phyloP scores from a whole-genome alignment of 306 rosid species.

The Alnus glutinosa region DNA sequence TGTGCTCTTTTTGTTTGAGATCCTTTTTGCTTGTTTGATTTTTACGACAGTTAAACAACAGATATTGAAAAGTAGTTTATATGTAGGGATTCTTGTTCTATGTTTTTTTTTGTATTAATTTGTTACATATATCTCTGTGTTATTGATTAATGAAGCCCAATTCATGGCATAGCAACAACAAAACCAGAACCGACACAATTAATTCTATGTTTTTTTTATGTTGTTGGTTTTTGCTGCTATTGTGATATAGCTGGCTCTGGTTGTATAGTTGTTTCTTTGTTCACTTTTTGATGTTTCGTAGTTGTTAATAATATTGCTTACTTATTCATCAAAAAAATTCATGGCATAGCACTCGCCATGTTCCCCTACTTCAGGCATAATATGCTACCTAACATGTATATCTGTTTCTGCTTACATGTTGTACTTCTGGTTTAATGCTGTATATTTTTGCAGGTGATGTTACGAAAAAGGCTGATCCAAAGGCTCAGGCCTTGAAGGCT shows the following conservation, averaged over 20 bases:
- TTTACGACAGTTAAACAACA: too few relatives aligned
- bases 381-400: background rate
- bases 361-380: background rate
- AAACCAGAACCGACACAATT: too few relatives aligned
- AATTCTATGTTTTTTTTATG: too few relatives aligned
- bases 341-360: background rate
- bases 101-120: background rate
- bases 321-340: too few relatives aligned
- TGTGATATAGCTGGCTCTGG: too few relatives aligned
- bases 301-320: too few relatives aligned
- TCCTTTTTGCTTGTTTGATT: background rate
- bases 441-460: slow-evolving; percentile 39
- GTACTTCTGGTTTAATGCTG: background rate
- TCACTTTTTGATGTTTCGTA: too few relatives aligned
- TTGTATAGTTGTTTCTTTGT: too few relatives aligned
- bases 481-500: slow-evolving; percentile 84
- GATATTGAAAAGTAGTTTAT: background rate
- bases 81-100: too few relatives aligned
- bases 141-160: background rate
- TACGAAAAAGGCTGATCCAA: slow-evolving; percentile 71
- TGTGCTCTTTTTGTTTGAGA: background rate
- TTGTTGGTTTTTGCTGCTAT: too few relatives aligned
- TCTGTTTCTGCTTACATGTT: background rate
- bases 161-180: background rate
- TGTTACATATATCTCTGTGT: background rate